Evolutionary conservation across 2,329 filamentous ascomycete genomes (phyloP).

Genomic region (Calonectria pseudoreteaudii): DNA sequence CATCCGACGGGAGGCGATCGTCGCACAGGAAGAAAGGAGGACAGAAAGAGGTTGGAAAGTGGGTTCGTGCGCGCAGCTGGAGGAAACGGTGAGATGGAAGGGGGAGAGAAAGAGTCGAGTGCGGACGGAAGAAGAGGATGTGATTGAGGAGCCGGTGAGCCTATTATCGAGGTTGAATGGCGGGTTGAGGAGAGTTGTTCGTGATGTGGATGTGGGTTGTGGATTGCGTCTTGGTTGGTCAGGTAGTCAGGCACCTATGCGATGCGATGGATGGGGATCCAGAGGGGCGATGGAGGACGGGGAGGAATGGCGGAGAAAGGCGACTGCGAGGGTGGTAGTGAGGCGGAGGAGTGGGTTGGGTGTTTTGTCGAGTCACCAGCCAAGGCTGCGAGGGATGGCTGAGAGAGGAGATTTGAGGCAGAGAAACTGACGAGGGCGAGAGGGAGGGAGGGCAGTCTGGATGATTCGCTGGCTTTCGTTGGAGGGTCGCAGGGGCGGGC

Average conservation of each 20-base stretch:
- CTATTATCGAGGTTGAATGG: neutral
- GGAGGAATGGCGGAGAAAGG: constrained; percentile 8
- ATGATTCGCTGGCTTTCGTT: constrained; percentile 26
- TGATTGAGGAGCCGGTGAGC: constrained; percentile 6
- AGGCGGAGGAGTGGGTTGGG: constrained; percentile 16
- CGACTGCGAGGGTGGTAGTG: constrained; percentile 10
- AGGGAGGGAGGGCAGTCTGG: constrained; percentile 24
- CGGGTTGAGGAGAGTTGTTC: constrained; percentile 2
- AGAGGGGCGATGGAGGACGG: neutral
- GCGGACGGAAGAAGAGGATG: neutral
- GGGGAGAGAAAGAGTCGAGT: neutral
- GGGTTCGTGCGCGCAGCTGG: constrained; percentile 18
- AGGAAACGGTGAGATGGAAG: neutral
- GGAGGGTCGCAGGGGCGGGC: constrained; percentile 20
- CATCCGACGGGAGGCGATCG: constrained; percentile 48
- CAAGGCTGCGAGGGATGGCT: constrained; percentile 24
- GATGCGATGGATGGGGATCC: constrained; percentile 13
- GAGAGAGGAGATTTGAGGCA: constrained; percentile 15
- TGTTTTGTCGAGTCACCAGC: constrained; percentile 17
- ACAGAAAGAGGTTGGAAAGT: constrained; percentile 16
- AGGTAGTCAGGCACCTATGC: constrained; percentile 23
- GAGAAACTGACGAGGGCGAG: constrained; percentile 12
- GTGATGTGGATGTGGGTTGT: constrained; percentile 9
- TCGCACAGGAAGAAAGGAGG: constrained; percentile 30
- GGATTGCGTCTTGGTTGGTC: constrained; percentile 7